A percentile compares a stretch with the other conserved stretches of the same genome.
These are phyloP conservation scores for Claviceps sp. DNA, from an alignment of 2,329 filamentous ascomycete species.

Conservation along the genomic window DNA sequence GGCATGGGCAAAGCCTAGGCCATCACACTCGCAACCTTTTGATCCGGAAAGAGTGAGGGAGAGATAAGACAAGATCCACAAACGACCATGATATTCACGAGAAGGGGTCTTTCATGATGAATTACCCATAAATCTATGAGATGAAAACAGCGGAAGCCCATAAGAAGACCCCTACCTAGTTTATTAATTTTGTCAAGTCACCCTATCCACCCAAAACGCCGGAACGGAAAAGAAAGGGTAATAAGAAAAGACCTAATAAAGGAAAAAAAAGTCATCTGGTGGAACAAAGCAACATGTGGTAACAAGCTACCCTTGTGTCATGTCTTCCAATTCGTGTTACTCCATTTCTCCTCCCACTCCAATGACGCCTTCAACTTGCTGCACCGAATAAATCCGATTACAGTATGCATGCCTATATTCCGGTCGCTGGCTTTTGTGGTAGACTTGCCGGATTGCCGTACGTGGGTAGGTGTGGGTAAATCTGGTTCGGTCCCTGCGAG, in stretches of 20 bases:
- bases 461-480: slow-evolving; percentile 38
- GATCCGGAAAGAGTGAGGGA: no score
- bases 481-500: slow-evolving; percentile 28
- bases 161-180: background rate
- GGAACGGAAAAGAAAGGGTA: slow-evolving; percentile 7
- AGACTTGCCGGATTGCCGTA: slow-evolving; percentile 48
- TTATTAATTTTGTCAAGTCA: slow-evolving; percentile 9
- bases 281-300: background rate
- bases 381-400: slow-evolving; percentile 13
- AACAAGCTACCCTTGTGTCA: slow-evolving; percentile 15
- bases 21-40: no score
- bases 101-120: no score
- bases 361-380: slow-evolving; percentile 17
- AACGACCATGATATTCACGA: no score
- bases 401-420: slow-evolving; percentile 25
- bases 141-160: background rate
- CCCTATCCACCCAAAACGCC: slow-evolving; percentile 26
- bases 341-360: slow-evolving; percentile 15
- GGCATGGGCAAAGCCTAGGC: no score
- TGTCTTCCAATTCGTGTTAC: background rate
- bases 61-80: no score
- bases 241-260: background rate
- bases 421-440: slow-evolving; percentile 44
- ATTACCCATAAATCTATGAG: background rate
- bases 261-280: background rate